Conservation (phyloP, 805 yeast species). For the Sungouiozyma ichnusensis region DNA sequence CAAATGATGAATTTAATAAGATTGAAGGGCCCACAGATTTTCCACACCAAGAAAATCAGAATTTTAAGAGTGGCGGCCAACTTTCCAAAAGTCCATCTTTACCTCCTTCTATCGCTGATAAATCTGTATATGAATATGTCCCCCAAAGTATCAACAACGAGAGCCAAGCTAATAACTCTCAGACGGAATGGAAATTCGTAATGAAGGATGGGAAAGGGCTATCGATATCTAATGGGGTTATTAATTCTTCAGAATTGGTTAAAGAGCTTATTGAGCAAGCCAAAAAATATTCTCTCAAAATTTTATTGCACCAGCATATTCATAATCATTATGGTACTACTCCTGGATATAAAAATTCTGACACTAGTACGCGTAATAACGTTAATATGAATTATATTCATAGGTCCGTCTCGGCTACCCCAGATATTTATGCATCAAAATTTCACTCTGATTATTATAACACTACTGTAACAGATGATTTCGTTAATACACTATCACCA, state of each 20-base stretch:
- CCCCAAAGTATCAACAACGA: neutral
- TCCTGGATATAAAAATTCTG: neutral
- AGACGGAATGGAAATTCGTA: constrained; percentile 55
- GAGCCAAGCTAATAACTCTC: constrained; percentile 8
- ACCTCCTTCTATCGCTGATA: neutral
- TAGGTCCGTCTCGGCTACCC: neutral
- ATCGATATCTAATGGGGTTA: constrained; percentile 40
- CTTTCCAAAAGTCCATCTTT: neutral
- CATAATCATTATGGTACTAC: constrained; percentile 54
- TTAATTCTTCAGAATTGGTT: constrained; percentile 43
- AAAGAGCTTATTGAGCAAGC: constrained; percentile 52
- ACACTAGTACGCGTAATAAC: neutral
- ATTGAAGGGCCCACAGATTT: neutral
- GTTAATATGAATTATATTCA: neutral
- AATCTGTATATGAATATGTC: neutral
- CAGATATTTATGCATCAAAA: neutral
- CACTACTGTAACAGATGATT: neutral
- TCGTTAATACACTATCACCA: neutral
- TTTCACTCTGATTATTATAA: neutral
- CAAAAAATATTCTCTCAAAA: constrained; percentile 41
- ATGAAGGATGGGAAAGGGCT: constrained; percentile 37
- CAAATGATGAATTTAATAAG: neutral
- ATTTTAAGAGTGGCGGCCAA: neutral
- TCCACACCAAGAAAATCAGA: neutral
- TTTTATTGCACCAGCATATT: constrained; percentile 77